A percentile compares a stretch with the other conserved stretches of the same genome.
phyloP scores from a whole-genome alignment of 2,329 filamentous ascomycete species.

The Trichoderma sp. region DNA sequence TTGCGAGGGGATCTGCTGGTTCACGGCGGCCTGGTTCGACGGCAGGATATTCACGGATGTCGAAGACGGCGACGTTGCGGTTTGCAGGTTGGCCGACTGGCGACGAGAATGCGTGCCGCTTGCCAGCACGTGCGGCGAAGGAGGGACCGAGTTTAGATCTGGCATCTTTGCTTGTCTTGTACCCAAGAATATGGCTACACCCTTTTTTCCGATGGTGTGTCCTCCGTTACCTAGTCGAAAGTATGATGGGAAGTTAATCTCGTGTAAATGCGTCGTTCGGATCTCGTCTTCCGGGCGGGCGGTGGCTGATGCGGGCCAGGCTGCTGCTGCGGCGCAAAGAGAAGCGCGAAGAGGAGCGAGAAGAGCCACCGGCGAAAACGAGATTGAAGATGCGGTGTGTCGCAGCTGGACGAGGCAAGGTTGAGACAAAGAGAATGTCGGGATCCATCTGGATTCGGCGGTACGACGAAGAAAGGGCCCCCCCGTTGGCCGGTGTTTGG shows the following conservation, averaged over 20 bases:
- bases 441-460: constrained; percentile 27
- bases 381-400: constrained; percentile 29
- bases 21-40: constrained; percentile 57
- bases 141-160: constrained; percentile 60
- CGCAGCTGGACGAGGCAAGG: constrained; percentile 11
- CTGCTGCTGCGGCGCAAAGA: not conserved
- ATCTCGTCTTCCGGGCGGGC: constrained; percentile 3
- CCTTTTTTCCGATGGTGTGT: constrained; percentile 14
- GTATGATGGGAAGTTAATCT: constrained; percentile 5
- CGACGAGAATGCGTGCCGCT: constrained; percentile 49
- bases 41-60: constrained; percentile 60
- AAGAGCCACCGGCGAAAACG: constrained; percentile 1
- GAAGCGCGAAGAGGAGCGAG: not conserved
- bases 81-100: constrained; percentile 48
- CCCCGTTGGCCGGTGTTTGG: constrained; percentile 13
- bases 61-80: constrained; percentile 48
- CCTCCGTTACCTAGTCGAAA: not conserved
- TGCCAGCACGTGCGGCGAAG: constrained; percentile 52
- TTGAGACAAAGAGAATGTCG: constrained; percentile 12
- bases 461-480: not conserved
- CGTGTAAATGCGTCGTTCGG: constrained; percentile 9
- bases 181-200: not conserved
- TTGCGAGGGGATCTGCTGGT: constrained; percentile 42
- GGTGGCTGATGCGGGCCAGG: constrained; percentile 1
- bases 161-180: constrained; percentile 46